Base-by-base conservation (phyloP, 1,284 basidiomycete species). In the Trametes polyzona region DNA sequence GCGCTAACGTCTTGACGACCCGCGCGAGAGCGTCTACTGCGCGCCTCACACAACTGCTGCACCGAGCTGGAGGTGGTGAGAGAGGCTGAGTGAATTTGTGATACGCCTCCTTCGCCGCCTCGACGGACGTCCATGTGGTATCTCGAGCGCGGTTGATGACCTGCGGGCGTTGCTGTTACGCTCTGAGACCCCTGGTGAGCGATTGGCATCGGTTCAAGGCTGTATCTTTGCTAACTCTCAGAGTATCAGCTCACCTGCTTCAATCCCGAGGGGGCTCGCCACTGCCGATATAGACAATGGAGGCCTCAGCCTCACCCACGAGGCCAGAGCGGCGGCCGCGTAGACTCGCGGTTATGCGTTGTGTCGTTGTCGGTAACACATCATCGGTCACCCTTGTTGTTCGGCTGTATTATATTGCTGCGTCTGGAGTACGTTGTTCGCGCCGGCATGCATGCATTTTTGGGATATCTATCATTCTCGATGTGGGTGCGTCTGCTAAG, bases 1-100 rank as follows among this genome's bases (percentile, higher is more conserved):
- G 53, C 53, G 53, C 53, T 48, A 27, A 1, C 40, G 5, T 8
- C 53, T 43, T 55, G 32, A 36, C 46, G 53, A 48, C 44, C 23
- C 33, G 8, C 36, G 7, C 30, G 14, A 39, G 39, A 17, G 53
- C 53, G 46, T 30, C 33, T 42, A 19, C 19, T 2, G 27, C 12
- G 10, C 11, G 12, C 14, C n/a, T n/a, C n/a, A n/a, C n/a, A n/a
- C n/a, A 10, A n/a, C 17, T 24, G 21, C 3, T 35, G 29, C n/a
- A n/a, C n/a, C n/a, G n/a, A n/a, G n/a, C n/a, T n/a, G n/a, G n/a
- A n/a, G n/a, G n/a, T n/a, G n/a, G n/a, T n/a, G n/a, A n/a, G n/a
- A 32, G 19, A 36, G 33, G 32, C 33, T 43, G 50, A 9, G 26
- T 26, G 32, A 37, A 26, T 17, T 42, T 51, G 33, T 51, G 47